Evolutionary conservation across 306 rosid species (phyloP), one percentile per base, ranked within the genome.

Genomic region (Cucurbita argyrosperma): DNA sequence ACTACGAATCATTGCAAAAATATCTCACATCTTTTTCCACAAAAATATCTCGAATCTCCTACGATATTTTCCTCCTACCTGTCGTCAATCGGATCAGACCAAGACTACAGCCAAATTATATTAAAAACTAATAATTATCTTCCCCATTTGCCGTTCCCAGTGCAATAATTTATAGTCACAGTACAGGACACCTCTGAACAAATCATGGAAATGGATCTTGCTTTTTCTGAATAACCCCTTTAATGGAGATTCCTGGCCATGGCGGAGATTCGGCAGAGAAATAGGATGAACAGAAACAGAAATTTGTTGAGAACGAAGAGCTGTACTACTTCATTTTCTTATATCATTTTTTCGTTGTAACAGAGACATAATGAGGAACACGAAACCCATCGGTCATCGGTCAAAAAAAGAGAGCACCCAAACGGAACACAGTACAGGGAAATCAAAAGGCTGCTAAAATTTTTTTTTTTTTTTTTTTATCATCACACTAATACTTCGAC

Each of bases 331-430:
- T 42, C 52, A 68, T 68, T 68, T 40, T 47, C 57, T 68, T 47
- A 26, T 47, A 43, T 68, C 14, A 19, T 0, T 68, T 68, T 12
- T 19, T 65, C 51, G 5, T 21, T 7, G 72, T 45, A 66, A 66
- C 72, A 66, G 19, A 19, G 51, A 21, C 50, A 45, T 12, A 47
- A 67, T 40, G 18, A 45, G 10, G 56, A 67, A 45, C 40, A 21
- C 72, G 54, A 45, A 67, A 47, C 74, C 74, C 74, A 70, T 70
- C 74, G 74, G 59, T 50, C 38, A 68, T 68, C 74, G 57, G 74
- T 47, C 74, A 70, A 70, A 70, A 30, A 70, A 47, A 70, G 59
- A 70, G 59, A 70, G 59, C 45, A 49, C 26, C 57, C 74, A 70
- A 70, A 70, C 46, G 46, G 23, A 70, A 70, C 74, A 69, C 59